A percentile compares a stretch with the other conserved stretches of the same genome.
phyloP scores from a whole-genome alignment of 2,329 filamentous ascomycete species.

The Penicillium sp. region DNA sequence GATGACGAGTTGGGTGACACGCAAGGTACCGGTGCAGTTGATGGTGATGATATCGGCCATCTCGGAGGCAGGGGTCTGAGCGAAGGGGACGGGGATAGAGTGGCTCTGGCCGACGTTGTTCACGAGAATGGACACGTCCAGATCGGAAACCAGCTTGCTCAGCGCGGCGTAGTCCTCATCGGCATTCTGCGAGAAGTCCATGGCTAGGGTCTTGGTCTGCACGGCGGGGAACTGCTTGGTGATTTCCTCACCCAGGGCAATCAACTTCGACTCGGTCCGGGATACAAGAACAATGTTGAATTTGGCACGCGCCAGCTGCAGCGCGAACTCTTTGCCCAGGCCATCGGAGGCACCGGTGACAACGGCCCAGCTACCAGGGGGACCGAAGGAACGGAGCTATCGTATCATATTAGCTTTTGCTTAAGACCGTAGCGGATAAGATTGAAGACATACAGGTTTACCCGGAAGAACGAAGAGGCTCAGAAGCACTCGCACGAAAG shows the following conservation, averaged over 20 bases:
- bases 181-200: slow-evolving; percentile 85
- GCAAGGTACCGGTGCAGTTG: slow-evolving; percentile 89
- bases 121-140: slow-evolving; percentile 84
- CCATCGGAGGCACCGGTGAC: slow-evolving; percentile 95
- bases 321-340: slow-evolving; percentile 92
- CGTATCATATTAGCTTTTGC: background rate
- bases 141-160: slow-evolving; percentile 64
- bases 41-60: slow-evolving; percentile 89
- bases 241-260: slow-evolving; percentile 74
- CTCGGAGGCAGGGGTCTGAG: slow-evolving; percentile 75
- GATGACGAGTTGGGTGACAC: slow-evolving; percentile 80
- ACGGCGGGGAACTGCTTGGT: slow-evolving; percentile 65
- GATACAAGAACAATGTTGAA: slow-evolving; percentile 96
- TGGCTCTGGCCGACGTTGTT: slow-evolving; percentile 98
- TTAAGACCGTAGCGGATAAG: background rate
- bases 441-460: slow-evolving; percentile 43
- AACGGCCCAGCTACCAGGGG: slow-evolving; percentile 89
- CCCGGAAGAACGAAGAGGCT: slow-evolving; percentile 67
- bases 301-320: slow-evolving; percentile 84
- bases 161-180: slow-evolving; percentile 78
- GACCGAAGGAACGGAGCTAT: slow-evolving; percentile 85
- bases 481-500: slow-evolving; percentile 62
- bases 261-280: slow-evolving; percentile 90
- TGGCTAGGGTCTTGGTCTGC: slow-evolving; percentile 76
- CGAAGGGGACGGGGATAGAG: slow-evolving; percentile 86